Evolutionary conservation across 805 yeast genomes (phyloP).

Genomic region (Candida ortonii): DNA sequence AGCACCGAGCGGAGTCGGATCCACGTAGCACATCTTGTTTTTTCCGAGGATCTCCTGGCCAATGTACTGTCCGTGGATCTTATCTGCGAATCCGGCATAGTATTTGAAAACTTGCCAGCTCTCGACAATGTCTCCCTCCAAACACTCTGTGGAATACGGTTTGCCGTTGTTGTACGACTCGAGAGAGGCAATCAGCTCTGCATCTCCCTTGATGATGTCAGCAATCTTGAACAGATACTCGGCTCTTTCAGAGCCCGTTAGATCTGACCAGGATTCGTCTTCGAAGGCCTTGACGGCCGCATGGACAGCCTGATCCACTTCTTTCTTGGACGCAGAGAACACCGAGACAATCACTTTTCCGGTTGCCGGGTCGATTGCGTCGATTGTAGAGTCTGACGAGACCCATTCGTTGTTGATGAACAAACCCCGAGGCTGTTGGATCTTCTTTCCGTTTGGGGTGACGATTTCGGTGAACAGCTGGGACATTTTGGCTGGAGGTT

Average conservation of each 20-base stretch:
- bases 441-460: constrained; percentile 30
- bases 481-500: constrained; percentile 7
- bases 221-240: constrained; percentile 49
- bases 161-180: constrained; percentile 62
- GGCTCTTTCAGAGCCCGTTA: constrained; percentile 53
- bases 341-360: constrained; percentile 60
- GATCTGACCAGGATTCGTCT: constrained; percentile 41
- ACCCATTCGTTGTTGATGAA: constrained; percentile 59
- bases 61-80: constrained; percentile 62
- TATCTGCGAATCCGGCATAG: constrained; percentile 79
- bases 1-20: constrained; percentile 64
- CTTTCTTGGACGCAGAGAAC: constrained; percentile 53
- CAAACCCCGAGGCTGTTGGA: constrained; percentile 46
- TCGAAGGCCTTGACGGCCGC: constrained; percentile 63
- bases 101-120: constrained; percentile 49
- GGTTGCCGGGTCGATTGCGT: constrained; percentile 39
- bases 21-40: constrained; percentile 50
- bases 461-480: constrained; percentile 26
- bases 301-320: constrained; percentile 64
- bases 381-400: constrained; percentile 24
- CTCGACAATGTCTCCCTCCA: constrained; percentile 36
- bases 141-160: constrained; percentile 45
- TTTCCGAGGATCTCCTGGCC: constrained; percentile 30
- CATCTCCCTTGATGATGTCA: constrained; percentile 48
- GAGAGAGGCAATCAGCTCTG: constrained; percentile 48